These are phyloP conservation scores for Xylariaceae sp. DNA, from an alignment of 2,329 filamentous ascomycete species.

Conservation along the genomic window DNA sequence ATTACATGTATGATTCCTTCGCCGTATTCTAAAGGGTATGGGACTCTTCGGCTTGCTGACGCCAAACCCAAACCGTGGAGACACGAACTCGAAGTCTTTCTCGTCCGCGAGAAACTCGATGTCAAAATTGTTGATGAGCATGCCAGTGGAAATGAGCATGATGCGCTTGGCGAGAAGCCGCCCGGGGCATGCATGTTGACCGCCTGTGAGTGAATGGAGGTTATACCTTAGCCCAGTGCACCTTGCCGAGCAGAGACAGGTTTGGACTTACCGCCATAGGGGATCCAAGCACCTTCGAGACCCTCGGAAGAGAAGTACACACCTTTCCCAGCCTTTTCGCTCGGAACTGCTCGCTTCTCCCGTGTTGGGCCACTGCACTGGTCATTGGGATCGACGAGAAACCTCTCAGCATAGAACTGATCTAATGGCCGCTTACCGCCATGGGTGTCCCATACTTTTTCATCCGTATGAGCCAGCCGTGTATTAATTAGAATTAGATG, in stretches of 20 bases:
- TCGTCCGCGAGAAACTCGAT: conserved; percentile 5
- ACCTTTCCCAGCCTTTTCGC: too few relatives aligned
- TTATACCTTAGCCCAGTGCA: background rate
- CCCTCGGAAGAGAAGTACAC: conserved; percentile 19
- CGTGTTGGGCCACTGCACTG: background rate
- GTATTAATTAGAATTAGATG: background rate
- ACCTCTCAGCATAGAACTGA: background rate
- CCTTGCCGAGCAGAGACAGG: background rate
- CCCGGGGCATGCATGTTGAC: conserved; percentile 20
- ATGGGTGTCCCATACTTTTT: background rate
- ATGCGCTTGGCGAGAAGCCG: conserved; percentile 20
- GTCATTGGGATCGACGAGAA: background rate
- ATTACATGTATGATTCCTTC: too few relatives aligned
- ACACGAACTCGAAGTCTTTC: too few relatives aligned
- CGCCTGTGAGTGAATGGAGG: conserved; percentile 7
- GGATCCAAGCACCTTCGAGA: conserved; percentile 20
- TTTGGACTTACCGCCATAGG: conserved; percentile 20
- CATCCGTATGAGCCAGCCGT: background rate
- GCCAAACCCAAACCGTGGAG: too few relatives aligned
- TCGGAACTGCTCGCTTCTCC: too few relatives aligned
- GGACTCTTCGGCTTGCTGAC: too few relatives aligned
- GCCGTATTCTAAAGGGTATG: too few relatives aligned
- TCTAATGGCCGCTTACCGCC: background rate
- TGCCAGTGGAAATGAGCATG: conserved; percentile 14
- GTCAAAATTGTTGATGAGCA: conserved; percentile 16